Evolutionary conservation across 129 eudicot genomes (phyloP).

Genomic region (Centaurea solstitialis): DNA sequence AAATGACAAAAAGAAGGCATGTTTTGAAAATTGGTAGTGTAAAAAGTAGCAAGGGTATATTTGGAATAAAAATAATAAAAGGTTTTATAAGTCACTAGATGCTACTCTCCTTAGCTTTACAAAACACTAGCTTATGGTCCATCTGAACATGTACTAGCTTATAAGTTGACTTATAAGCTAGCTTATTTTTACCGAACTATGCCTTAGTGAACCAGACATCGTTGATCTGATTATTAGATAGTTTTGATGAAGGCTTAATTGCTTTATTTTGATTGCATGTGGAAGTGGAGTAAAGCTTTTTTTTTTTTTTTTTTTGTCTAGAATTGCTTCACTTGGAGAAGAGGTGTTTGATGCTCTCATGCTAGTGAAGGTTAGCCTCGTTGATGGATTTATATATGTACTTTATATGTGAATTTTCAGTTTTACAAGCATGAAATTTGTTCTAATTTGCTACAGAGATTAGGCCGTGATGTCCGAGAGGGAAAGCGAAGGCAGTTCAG

Average conservation of each 20-base stretch:
- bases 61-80: too few relatives aligned
- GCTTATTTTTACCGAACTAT: too few relatives aligned
- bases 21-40: too few relatives aligned
- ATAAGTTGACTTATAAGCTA: too few relatives aligned
- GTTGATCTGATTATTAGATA: background rate
- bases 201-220: background rate
- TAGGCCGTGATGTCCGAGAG: slow-evolving; percentile 93
- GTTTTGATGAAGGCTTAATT: background rate
- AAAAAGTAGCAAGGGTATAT: too few relatives aligned
- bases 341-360: slow-evolving; percentile 79
- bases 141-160: too few relatives aligned
- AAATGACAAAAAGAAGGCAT: too few relatives aligned
- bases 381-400: background rate
- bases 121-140: too few relatives aligned
- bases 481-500: slow-evolving; percentile 93
- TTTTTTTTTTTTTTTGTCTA: slow-evolving; percentile 26
- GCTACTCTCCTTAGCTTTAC: too few relatives aligned
- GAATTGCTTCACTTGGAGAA: slow-evolving; percentile 69
- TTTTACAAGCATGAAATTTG: slow-evolving; percentile 25
- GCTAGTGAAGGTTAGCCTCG: slow-evolving; percentile 75
- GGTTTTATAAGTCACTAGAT: too few relatives aligned
- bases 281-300: slow-evolving; percentile 3
- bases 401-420: slow-evolving; percentile 10
- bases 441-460: slow-evolving; percentile 55
- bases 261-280: background rate